phyloP scores from a whole-genome alignment of 306 rosid species.

The Cucumis melo region DNA sequence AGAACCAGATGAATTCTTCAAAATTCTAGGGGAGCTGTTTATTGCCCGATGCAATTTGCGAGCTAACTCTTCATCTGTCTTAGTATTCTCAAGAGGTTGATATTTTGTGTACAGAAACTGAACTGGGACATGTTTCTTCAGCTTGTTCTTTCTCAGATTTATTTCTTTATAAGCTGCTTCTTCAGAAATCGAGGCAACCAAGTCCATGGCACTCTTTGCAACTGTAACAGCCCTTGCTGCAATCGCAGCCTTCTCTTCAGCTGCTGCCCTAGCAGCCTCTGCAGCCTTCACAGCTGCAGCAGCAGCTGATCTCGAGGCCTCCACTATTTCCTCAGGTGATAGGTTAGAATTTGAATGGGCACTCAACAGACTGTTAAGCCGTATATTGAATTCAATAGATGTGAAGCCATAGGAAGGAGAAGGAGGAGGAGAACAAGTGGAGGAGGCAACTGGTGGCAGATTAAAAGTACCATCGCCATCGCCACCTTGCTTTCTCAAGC shows the following conservation, averaged over 20 bases:
- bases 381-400: slow-evolving; percentile 47
- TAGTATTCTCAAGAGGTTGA: slow-evolving; percentile 59
- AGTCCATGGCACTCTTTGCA: slow-evolving; percentile 79
- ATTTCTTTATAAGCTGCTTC: slow-evolving; percentile 40
- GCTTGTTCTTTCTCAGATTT: slow-evolving; percentile 59
- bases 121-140: slow-evolving; percentile 87
- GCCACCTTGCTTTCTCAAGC: slow-evolving; percentile 70
- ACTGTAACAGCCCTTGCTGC: slow-evolving; percentile 82
- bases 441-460: slow-evolving; percentile 43
- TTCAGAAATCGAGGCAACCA: slow-evolving; percentile 75
- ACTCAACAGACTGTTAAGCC: slow-evolving; percentile 50
- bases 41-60: slow-evolving; percentile 78
- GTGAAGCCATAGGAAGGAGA: slow-evolving; percentile 30
- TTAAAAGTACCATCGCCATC: slow-evolving; percentile 38
- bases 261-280: slow-evolving; percentile 59
- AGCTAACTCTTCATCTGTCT: slow-evolving; percentile 85
- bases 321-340: slow-evolving; percentile 54
- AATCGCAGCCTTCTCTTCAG: slow-evolving; percentile 70
- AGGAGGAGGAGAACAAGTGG: slow-evolving; percentile 38
- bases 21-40: slow-evolving; percentile 85
- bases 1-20: slow-evolving; percentile 51
- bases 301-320: slow-evolving; percentile 57
- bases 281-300: slow-evolving; percentile 59
- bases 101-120: slow-evolving; percentile 81
- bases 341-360: slow-evolving; percentile 50